Evolutionary conservation across 768 basidiomycete genomes (phyloP).

Genomic region (Mycena filopes): DNA sequence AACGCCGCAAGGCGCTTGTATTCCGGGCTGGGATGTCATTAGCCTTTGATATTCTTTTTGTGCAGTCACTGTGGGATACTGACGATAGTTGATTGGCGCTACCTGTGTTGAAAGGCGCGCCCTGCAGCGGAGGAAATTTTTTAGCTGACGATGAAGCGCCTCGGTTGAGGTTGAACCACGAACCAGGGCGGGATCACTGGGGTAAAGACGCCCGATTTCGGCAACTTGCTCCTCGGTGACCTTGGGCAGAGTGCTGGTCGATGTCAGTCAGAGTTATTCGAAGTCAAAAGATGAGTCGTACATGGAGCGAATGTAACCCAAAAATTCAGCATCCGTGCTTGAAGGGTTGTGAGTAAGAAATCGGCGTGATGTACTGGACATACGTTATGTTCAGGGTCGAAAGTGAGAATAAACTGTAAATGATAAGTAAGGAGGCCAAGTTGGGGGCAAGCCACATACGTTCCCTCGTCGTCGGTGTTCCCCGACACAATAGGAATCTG

Average conservation of each 20-base stretch:
- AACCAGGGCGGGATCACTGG: conserved; percentile 5
- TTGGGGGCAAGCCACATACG: conserved; percentile 38
- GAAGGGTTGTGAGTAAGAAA: background rate
- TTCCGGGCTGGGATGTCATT: conserved; percentile 43
- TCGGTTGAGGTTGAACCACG: too few relatives aligned
- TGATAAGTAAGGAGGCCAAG: too few relatives aligned
- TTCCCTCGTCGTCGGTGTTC: conserved; percentile 54
- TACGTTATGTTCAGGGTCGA: conserved; percentile 15
- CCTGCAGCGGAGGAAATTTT: background rate
- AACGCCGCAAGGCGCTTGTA: conserved; percentile 53
- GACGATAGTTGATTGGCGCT: conserved; percentile 17
- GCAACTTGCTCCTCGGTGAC: background rate
- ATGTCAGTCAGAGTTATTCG: background rate
- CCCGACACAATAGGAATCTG: conserved; percentile 46
- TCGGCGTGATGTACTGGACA: too few relatives aligned
- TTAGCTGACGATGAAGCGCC: too few relatives aligned
- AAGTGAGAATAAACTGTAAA: conserved; percentile 2
- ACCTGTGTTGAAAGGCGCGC: conserved; percentile 27
- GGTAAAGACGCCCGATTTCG: background rate
- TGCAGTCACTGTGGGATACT: background rate
- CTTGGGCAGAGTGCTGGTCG: conserved; percentile 5
- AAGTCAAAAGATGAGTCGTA: too few relatives aligned
- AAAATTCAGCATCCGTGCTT: conserved; percentile 11
- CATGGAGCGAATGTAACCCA: conserved; percentile 22
- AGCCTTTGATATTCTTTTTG: background rate